Base-by-base conservation (phyloP, 805 yeast species). In the Pichia phayaonensis region DNA sequence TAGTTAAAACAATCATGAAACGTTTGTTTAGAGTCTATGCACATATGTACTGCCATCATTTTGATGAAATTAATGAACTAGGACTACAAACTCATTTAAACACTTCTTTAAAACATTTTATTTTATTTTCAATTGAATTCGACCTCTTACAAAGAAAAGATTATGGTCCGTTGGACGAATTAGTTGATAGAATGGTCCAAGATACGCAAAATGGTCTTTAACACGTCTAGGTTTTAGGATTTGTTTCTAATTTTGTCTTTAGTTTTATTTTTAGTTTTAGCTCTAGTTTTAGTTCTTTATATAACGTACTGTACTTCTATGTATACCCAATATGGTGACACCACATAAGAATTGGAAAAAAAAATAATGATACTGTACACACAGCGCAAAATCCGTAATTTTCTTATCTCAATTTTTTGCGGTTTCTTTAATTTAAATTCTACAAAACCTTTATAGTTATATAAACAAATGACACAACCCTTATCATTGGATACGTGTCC, bases 11-110 rank as follows among this genome's bases (percentile, higher is more conserved):
- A 20, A 88, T 94, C 44, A 80, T 94, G 74, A 89, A 92, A 68
- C 79, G 99, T 57, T 72, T 94, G 46, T 94, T 90, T 68, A 77
- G 99, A 64, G 90, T 94, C 4, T 94, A 94, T 63, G 98, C 99
- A 1, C 99, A 94, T 69, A 87, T 94, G 42, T 94, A 94, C 68
- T 94, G 99, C 63, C 98, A 94, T 63, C 99, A 94, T 66, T 92
- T 94, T 67, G 96, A 90, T 64, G 97, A 92, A 67, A 86, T 94
- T 51, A 80, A 90, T 40, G 98, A 90, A 64, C 74, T 94, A 58
- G 96, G 96, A 2, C 72, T 92, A 59, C 97, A 90, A 65, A 86
- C 95, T 13, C 96, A 92, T 60, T 74, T 92, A 57, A 94, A 94
- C 64, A 92, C 99, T 7, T 85, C 96, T 61, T 80, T 92, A 61